phyloP scores from a whole-genome alignment of 192 early-diverging fungal genomes.

The Obelidium mucronatum region DNA sequence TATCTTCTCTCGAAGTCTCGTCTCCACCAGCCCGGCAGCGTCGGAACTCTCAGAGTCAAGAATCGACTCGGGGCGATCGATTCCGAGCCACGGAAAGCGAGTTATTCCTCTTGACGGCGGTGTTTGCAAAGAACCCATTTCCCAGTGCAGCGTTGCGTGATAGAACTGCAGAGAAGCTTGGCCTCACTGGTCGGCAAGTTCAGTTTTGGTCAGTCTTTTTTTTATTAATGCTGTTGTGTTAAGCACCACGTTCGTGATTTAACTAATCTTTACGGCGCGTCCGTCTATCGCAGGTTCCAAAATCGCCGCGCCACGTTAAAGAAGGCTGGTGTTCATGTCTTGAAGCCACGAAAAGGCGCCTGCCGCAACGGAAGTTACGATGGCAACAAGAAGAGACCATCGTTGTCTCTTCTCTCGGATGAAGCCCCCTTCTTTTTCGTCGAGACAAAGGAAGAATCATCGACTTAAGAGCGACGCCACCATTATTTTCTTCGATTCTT shows the following conservation, averaged over 20 bases:
- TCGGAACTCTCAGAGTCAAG: not conserved
- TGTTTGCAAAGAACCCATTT: slow-evolving; percentile 29
- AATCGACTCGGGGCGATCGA: slow-evolving; percentile 11
- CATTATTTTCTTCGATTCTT: too few species aligned
- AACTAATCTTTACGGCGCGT: too few species aligned
- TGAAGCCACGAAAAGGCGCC: slow-evolving; percentile 21
- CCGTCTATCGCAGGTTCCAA: too few species aligned
- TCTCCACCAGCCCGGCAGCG: not conserved
- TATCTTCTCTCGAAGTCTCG: not conserved
- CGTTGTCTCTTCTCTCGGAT: slow-evolving; percentile 9
- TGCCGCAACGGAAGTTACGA: not conserved
- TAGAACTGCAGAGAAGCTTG: slow-evolving; percentile 19
- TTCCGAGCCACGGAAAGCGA: slow-evolving; percentile 29
- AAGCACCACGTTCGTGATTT: too few species aligned
- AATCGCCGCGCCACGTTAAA: slow-evolving; percentile 21
- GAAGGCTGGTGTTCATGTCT: slow-evolving; percentile 13
- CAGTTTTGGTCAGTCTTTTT: too few species aligned
- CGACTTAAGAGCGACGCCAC: too few species aligned
- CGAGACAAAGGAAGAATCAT: not conserved
- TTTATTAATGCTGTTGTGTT: too few species aligned
- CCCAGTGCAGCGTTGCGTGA: slow-evolving; percentile 7
- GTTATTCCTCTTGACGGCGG: slow-evolving; percentile 10
- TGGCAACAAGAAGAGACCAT: not conserved
- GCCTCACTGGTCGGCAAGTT: slow-evolving; percentile 14
- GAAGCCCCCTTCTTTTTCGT: not conserved